A percentile compares a stretch with the other conserved stretches of the same genome.
phyloP scores from a whole-genome alignment of 2,329 filamentous ascomycete genomes.

The Dothistroma pini region DNA sequence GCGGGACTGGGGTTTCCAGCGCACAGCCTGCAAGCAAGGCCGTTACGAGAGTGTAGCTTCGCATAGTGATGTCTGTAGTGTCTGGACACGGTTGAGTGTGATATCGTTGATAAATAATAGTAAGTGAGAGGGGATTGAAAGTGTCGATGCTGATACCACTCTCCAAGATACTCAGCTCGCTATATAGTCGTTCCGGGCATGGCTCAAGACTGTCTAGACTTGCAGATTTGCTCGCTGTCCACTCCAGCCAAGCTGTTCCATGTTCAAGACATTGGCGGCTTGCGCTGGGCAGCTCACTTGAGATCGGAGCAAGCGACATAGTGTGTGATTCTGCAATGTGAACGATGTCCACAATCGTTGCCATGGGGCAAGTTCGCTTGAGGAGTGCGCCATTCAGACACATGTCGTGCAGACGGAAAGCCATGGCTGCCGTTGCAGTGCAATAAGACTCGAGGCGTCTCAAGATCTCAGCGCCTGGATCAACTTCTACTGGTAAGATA shows the following conservation, averaged over 20 bases:
- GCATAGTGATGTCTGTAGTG: slow-evolving; percentile 12
- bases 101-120: background rate
- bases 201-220: background rate
- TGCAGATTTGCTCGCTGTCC: background rate
- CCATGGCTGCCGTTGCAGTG: background rate
- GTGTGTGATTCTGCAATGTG: background rate
- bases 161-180: background rate
- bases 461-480: background rate
- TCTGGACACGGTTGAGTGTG: background rate
- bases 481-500: background rate
- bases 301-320: background rate
- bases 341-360: background rate
- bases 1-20: slow-evolving; percentile 22
- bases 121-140: background rate
- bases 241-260: background rate
- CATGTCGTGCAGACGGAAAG: background rate
- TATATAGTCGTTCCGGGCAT: background rate
- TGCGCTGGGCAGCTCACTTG: background rate
- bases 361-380: background rate
- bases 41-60: slow-evolving; percentile 10
- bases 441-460: background rate
- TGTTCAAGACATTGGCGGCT: background rate
- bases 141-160: background rate
- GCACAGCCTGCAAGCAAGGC: slow-evolving; percentile 22
- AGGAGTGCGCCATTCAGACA: background rate